Conservation (phyloP, 257 asterid species). For the Salvia hispanica region DNA sequence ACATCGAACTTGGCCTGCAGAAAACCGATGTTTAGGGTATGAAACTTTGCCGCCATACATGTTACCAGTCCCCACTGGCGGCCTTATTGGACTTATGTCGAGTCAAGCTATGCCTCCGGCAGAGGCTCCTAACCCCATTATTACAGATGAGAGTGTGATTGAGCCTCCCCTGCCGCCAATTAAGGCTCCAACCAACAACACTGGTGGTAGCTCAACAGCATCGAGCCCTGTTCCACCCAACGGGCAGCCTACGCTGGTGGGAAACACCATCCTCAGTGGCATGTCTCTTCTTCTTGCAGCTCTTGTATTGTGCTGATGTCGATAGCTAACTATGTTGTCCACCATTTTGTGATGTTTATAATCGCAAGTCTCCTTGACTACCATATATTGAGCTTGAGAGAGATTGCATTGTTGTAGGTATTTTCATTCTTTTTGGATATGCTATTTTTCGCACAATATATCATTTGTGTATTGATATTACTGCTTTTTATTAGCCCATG, state of each 20-base stretch:
- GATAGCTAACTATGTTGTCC: not conserved
- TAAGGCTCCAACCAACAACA: constrained; percentile 29
- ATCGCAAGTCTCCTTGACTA: not conserved
- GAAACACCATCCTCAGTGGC: constrained; percentile 39
- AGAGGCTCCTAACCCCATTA: constrained; percentile 57
- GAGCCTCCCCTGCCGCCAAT: constrained; percentile 72
- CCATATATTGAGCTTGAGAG: not conserved
- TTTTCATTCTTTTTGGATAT: constrained; percentile 10
- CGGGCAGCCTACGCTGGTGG: constrained; percentile 48
- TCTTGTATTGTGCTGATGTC: constrained; percentile 29
- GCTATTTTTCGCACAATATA: not conserved
- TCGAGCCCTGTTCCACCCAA: constrained; percentile 45
- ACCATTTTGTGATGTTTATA: constrained; percentile 1
- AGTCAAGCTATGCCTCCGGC: constrained; percentile 46
- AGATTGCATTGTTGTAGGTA: constrained; percentile 8
- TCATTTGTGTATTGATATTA: not conserved
- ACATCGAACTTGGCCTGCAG: constrained; percentile 35
- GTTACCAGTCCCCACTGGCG: constrained; percentile 51
- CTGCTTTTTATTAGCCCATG: no score
- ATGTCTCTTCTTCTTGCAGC: constrained; percentile 47
- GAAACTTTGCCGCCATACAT: constrained; percentile 47
- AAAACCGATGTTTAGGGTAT: constrained; percentile 65
- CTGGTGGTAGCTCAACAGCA: constrained; percentile 35
- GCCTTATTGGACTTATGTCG: constrained; percentile 41
- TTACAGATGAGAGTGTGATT: constrained; percentile 44